These are phyloP conservation scores for Sporothrix luriei DNA, from an alignment of 2,329 filamentous ascomycete species.

Conservation along the genomic window DNA sequence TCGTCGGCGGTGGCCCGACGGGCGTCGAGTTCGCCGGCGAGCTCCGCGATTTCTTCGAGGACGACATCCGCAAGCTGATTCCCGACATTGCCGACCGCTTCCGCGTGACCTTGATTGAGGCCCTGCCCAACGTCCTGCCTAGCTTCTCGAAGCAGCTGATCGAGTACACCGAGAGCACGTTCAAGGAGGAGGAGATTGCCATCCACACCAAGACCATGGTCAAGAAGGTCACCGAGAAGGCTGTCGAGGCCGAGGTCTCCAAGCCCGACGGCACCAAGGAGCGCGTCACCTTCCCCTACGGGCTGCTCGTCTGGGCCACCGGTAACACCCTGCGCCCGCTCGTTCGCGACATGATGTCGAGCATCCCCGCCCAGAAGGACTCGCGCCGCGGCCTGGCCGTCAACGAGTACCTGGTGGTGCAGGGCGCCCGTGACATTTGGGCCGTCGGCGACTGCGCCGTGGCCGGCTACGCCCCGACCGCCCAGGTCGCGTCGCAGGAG, in stretches of 20 bases:
- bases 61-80: conserved; percentile 97
- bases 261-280: conserved; percentile 83
- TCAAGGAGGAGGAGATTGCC: conserved; percentile 97
- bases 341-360: conserved; percentile 85
- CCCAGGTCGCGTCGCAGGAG: conserved; percentile 94
- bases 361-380: conserved; percentile 92
- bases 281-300: conserved; percentile 82
- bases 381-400: conserved; percentile 92
- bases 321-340: conserved; percentile 91
- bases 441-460: conserved; percentile 96
- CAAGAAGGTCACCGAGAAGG: conserved; percentile 91
- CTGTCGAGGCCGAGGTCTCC: conserved; percentile 84
- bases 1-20: conserved; percentile 88
- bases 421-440: conserved; percentile 96
- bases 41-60: conserved; percentile 97
- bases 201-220: conserved; percentile 99
- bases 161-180: conserved; percentile 98
- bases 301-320: conserved; percentile 96
- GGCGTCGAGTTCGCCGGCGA: conserved; percentile 98
- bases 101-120: conserved; percentile 96
- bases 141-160: conserved; percentile 99
- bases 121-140: conserved; percentile 91
- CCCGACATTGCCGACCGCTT: conserved; percentile 94
- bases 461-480: conserved; percentile 95
- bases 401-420: conserved; percentile 98